These are phyloP conservation scores for Aspergillus felis DNA, from an alignment of 2,329 filamentous ascomycete species.

Conservation along the genomic window DNA sequence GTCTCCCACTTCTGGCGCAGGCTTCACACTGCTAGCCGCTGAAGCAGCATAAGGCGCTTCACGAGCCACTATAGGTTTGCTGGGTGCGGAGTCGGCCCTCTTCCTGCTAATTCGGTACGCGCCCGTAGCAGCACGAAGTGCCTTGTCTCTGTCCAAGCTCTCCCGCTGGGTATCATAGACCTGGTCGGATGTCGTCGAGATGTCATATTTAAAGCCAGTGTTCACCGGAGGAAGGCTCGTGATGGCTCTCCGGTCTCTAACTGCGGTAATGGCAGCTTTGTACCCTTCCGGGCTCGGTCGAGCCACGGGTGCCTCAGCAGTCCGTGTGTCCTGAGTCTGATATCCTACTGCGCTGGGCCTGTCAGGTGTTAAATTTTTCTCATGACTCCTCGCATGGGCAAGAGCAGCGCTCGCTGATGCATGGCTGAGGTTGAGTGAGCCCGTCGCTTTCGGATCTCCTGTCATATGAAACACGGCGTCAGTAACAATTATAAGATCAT, in stretches of 20 bases:
- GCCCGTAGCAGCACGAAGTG: constrained; percentile 70
- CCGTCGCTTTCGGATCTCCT: constrained; percentile 22
- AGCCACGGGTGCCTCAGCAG: constrained; percentile 16
- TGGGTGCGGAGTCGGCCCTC: constrained; percentile 62
- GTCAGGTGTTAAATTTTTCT: constrained; percentile 50
- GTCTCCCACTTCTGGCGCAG: constrained; percentile 36
- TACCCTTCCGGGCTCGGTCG: constrained; percentile 62
- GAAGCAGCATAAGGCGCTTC: constrained; percentile 58
- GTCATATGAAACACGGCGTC: neutral
- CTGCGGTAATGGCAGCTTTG: constrained; percentile 69
- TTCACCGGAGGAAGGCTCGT: constrained; percentile 11
- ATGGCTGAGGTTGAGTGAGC: constrained; percentile 55
- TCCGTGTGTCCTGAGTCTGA: constrained; percentile 57
- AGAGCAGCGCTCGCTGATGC: constrained; percentile 70
- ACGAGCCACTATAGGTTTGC: constrained; percentile 41
- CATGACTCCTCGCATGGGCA: constrained; percentile 67
- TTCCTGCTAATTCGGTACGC: constrained; percentile 63
- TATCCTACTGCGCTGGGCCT: constrained; percentile 52
- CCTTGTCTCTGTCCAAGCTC: constrained; percentile 57
- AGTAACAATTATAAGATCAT: neutral
- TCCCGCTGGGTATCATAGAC: constrained; percentile 49
- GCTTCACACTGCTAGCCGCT: constrained; percentile 60
- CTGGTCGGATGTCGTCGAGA: constrained; percentile 60
- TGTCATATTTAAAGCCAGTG: constrained; percentile 16
- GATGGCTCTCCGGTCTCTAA: constrained; percentile 23